Conservation (phyloP, 179 eudicot genomes). For the Camellia oleifera region DNA sequence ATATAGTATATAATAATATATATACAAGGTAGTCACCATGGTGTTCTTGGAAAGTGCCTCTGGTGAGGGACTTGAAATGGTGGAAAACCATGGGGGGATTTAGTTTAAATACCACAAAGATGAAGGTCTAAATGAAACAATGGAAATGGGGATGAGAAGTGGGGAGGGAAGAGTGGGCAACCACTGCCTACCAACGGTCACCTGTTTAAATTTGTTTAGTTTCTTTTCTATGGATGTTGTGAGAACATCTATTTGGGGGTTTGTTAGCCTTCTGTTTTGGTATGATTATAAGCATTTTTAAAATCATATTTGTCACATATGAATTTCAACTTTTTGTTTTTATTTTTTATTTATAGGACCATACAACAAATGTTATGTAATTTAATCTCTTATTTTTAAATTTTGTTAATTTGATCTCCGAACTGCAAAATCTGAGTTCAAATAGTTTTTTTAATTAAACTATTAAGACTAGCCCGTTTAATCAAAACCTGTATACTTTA, state of each 20-base stretch:
- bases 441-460: too few relatives aligned
- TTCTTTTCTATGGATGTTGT: background rate
- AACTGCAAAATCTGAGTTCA: too few relatives aligned
- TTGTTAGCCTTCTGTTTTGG: background rate
- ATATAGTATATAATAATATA: background rate
- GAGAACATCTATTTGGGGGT: background rate
- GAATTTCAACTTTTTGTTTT: too few relatives aligned
- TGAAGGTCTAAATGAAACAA: background rate
- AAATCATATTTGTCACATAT: too few relatives aligned
- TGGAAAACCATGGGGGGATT: background rate
- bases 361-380: too few relatives aligned
- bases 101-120: background rate
- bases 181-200: conserved; percentile 6
- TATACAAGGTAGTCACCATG: background rate
- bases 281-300: too few relatives aligned
- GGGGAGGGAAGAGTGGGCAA: conserved; percentile 6
- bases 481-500: too few relatives aligned
- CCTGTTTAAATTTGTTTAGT: background rate
- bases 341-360: too few relatives aligned
- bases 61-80: background rate
- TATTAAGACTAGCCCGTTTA: too few relatives aligned
- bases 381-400: too few relatives aligned
- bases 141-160: background rate
- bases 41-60: background rate
- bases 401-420: too few relatives aligned